These are phyloP conservation scores for Silene coronaria DNA, from an alignment of 179 eudicot genomes.

Conservation along the genomic window DNA sequence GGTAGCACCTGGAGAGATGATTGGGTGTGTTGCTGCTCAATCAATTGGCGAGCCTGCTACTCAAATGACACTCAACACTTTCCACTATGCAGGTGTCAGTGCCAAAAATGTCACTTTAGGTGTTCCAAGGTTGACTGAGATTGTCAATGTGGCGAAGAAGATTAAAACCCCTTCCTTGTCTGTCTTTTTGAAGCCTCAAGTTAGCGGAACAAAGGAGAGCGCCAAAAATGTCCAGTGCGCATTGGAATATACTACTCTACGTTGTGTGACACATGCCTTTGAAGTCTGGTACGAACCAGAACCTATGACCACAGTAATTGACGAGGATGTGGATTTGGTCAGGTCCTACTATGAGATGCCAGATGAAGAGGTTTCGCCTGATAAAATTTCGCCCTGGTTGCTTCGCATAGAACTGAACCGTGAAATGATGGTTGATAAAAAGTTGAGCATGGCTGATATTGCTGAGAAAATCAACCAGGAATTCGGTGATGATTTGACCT, in stretches of 20 bases:
- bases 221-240: conserved; percentile 96
- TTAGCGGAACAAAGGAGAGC: conserved; percentile 64
- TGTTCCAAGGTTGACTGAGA: conserved; percentile 96
- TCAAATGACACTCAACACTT: conserved; percentile 96
- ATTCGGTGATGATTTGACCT: conserved; percentile 81
- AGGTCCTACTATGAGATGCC: conserved; percentile 98
- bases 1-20: conserved; percentile 99
- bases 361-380: conserved; percentile 93
- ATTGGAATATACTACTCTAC: conserved; percentile 83
- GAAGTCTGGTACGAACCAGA: conserved; percentile 99
- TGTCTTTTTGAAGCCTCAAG: conserved; percentile 79
- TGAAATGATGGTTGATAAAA: conserved; percentile 99
- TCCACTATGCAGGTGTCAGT: conserved; percentile 99
- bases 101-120: conserved; percentile 99
- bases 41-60: conserved; percentile 99
- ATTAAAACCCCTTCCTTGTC: conserved; percentile 95
- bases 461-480: conserved; percentile 91
- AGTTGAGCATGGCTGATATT: conserved; percentile 95
- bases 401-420: conserved; percentile 94
- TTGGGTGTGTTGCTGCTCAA: conserved; percentile 98
- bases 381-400: conserved; percentile 94
- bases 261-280: conserved; percentile 96
- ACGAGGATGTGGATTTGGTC: conserved; percentile 91
- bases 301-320: conserved; percentile 82
- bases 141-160: conserved; percentile 95